These are phyloP conservation scores for Aphanocladium album DNA, from an alignment of 2,329 filamentous ascomycete genomes.

Conservation along the genomic window DNA sequence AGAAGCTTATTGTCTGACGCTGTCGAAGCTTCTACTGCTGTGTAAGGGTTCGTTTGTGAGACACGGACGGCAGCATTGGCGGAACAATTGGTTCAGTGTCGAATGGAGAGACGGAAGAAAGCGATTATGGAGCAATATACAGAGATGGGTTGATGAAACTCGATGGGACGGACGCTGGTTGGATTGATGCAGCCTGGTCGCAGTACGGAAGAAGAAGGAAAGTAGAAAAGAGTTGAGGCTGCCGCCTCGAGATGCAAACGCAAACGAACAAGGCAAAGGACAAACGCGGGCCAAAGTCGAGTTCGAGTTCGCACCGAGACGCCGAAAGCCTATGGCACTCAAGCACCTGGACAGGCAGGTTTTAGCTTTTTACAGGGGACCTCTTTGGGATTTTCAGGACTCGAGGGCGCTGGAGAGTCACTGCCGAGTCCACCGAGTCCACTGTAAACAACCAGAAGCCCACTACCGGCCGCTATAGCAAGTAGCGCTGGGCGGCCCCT, in stretches of 20 bases:
- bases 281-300: background rate
- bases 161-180: background rate
- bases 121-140: too few relatives aligned
- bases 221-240: background rate
- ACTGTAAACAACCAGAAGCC: background rate
- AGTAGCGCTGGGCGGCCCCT: background rate
- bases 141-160: too few relatives aligned
- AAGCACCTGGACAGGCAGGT: too few relatives aligned
- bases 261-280: background rate
- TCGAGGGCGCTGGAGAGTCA: too few relatives aligned
- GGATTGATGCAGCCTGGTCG: too few relatives aligned
- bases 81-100: background rate
- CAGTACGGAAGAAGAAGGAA: background rate
- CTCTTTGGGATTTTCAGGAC: too few relatives aligned
- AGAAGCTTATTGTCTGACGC: background rate
- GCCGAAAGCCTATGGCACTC: too few relatives aligned
- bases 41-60: background rate
- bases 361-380: too few relatives aligned
- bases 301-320: too few relatives aligned
- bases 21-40: background rate
- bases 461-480: background rate
- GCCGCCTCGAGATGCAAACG: background rate
- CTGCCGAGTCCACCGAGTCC: background rate
- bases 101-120: too few relatives aligned
- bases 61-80: background rate